Base-by-base conservation (phyloP, 1,284 basidiomycete species). In the Trametes polyzona region DNA sequence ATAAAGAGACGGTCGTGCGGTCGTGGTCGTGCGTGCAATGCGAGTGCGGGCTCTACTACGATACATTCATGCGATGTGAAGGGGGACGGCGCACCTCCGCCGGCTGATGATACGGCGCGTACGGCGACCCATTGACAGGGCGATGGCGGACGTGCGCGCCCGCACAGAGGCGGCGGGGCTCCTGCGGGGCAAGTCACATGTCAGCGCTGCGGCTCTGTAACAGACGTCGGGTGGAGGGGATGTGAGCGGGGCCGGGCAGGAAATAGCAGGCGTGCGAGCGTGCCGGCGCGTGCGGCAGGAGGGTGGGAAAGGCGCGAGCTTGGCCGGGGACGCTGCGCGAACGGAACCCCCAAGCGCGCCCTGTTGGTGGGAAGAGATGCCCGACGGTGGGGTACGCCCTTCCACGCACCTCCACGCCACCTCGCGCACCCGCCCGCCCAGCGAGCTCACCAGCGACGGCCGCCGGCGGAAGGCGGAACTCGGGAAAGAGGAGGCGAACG, bases 221-320 rank as follows among this genome's bases (percentile, higher is more conserved):
- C n/a, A n/a, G n/a, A n/a, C n/a, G n/a, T n/a, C n/a, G 33, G 50
- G 33, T 30, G 43, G 35, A 49, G 32, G 32, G 26, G 46, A 55
- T 62, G 60, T 52, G 60, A 59, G 60, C 43, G 39, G 33, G 14
- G 32, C 29, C 43, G 54, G 49, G 52, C 47, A 57, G 50, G 57
- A 50, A 42, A 54, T 47, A 52, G 51, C 52, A 40, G 50, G 37
- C 61, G 61, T 63, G 61, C 49, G 61, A 63, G 53, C 47, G 50
- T 11, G 35, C n/a, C 17, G 17, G 23, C 46, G 48, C 19, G 42
- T 27, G 49, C 53, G 50, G 52, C 29, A 40, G 43, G 43, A 43
- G 29, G 47, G 58, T 63, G 61, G 56, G 61, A 63, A 48, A 51
- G 46, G 47, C 47, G 58, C 58, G 27, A 42, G 35, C 43, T 32